A percentile compares a stretch with the other conserved stretches of the same genome.
Conservation (phyloP, 768 basidiomycete genomes). For the Tylopilus intermedius region DNA sequence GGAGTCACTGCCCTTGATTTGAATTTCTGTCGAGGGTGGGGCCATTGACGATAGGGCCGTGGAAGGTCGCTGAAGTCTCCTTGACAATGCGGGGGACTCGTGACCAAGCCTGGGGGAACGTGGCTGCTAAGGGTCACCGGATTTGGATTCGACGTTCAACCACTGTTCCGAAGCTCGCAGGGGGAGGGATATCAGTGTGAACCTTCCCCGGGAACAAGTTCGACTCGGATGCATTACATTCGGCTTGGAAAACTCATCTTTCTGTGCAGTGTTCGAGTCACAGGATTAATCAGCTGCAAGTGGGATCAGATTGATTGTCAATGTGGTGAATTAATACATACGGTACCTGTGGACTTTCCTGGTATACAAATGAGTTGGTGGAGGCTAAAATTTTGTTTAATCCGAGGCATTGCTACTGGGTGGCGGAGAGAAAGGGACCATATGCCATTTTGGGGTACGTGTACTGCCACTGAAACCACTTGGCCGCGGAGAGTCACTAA, state of each 20-base stretch:
- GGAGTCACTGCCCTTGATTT: slow-evolving; percentile 8
- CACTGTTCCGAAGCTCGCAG: neutral
- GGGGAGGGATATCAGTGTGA: neutral
- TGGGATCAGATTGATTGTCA: neutral
- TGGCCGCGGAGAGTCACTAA: too few species aligned
- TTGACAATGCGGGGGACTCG: neutral
- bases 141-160: neutral
- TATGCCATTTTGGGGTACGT: neutral
- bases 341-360: neutral
- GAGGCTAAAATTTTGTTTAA: neutral
- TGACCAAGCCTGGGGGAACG: neutral
- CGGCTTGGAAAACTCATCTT: neutral
- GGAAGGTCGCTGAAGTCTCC: neutral
- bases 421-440: neutral
- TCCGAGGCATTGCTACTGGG: too few species aligned
- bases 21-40: neutral
- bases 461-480: neutral
- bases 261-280: neutral
- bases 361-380: neutral
- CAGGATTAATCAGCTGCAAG: neutral
- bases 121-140: neutral
- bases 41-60: neutral
- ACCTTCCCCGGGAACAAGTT: neutral
- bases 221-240: neutral
- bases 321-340: neutral